Base-by-base conservation (phyloP, 768 basidiomycete genomes). In the Tephrocybe sp. region DNA sequence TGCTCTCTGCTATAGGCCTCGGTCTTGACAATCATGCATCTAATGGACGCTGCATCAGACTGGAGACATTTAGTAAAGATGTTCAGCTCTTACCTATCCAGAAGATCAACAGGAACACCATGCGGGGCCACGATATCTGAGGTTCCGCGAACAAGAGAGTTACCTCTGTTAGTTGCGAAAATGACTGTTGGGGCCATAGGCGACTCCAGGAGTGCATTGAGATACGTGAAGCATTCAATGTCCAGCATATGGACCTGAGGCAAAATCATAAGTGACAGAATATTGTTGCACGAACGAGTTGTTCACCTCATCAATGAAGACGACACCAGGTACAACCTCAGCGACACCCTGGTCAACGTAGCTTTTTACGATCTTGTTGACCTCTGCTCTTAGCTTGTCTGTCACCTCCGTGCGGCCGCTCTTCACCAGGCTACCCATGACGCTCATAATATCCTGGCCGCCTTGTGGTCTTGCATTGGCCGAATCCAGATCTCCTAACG, bases 271-370 rank as follows among this genome's bases (percentile, higher is more conserved):
- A 28, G 34, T 62, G 15, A 48, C 12, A 26, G 14, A 26, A 26
- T 34, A 42, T 23, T 55, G 20, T 38, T 26, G 18, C 28, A 42
- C 44, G 50, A 34, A 23, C 41, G 20, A 45, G 28, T 44, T 24
- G 15, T 80, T 52, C 60, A 97, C 96, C 83, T 99, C 97, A 66
- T 98, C 97, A 55, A 99, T 95, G 69, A 99, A 99, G 12, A 98
- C 86, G 3, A 99, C 96, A 3, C 97, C 97, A 8, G 97, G 97
- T 1, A 99, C 89, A 20, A 98, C 85, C 71, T 99, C 97, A 10
- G 97, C 97, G 3, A 98, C 93, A 26, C 96, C 96, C 67, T 98
- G 95, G 63, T 98, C 96, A 30, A 98, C 96, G 65, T 98, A 98
- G 30, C 90, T 83, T 69, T 97, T 90, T 32, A 98, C 97, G 28